phyloP scores from a whole-genome alignment of 257 asterid genomes.

The Lantana camara region DNA sequence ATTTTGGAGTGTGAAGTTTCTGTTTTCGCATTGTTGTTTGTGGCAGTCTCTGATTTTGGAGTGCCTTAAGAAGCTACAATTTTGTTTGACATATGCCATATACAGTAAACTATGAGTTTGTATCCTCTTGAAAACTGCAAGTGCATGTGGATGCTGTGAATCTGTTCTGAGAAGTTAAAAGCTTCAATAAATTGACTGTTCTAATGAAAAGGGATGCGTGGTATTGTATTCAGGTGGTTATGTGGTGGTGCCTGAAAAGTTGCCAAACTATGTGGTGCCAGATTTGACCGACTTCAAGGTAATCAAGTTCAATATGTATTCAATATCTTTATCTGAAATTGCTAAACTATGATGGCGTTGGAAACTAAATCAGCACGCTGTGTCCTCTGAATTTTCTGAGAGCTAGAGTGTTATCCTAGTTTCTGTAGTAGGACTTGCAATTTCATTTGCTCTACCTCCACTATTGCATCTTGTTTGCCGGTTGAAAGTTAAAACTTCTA shows the following conservation, averaged over 20 bases:
- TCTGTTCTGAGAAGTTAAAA: not conserved
- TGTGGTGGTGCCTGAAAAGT: constrained; percentile 70
- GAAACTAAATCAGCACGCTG: not conserved
- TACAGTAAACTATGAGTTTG: not conserved
- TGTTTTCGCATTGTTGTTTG: not conserved
- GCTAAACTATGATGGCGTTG: not conserved
- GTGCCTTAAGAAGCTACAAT: not conserved
- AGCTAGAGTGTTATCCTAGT: not conserved
- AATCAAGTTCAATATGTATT: constrained; percentile 5
- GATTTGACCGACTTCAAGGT: constrained; percentile 87
- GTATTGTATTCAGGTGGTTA: constrained; percentile 63
- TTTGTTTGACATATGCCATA: not conserved
- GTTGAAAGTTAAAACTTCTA: not conserved
- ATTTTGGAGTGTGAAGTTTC: not conserved
- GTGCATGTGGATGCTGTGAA: not conserved
- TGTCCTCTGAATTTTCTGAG: not conserved
- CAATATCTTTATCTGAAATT: not conserved
- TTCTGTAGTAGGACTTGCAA: not conserved
- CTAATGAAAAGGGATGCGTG: not conserved
- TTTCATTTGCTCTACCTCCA: not conserved
- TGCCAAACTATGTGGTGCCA: constrained; percentile 85
- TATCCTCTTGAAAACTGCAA: not conserved
- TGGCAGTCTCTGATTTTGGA: not conserved
- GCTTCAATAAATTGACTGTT: not conserved
- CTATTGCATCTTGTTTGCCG: not conserved